Evolutionary conservation across 2,329 filamentous ascomycete species (phyloP), one percentile per base, ranked within the genome.

Genomic region (Venturia effusa): DNA sequence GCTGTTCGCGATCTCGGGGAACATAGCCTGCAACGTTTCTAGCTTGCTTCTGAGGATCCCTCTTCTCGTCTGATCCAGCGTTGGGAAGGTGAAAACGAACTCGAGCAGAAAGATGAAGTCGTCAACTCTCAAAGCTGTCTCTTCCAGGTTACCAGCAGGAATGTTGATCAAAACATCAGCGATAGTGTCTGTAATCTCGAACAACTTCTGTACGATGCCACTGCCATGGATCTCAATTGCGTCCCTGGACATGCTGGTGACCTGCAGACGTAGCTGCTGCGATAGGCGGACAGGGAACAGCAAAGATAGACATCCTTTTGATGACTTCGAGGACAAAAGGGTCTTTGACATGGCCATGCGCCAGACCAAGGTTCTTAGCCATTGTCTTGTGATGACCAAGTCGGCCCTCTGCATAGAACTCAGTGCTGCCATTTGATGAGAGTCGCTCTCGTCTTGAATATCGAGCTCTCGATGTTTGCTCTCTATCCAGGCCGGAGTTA

Each of bases 131-230:
- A 77, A 74, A 5, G 75, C 73, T 1, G 78, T 78, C 37, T 81
- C 80, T 45, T 79, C 75, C 24, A 41, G 24, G n/a, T 39, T 57
- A 4, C 78, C 70, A 0, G 77, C 76, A 0, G 80, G 79, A 17
- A 84, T 73, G 55, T 81, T 80, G 27, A 84, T 76, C 1, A 81
- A 72, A 17, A 85, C 83, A 67, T 85, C 83, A 10, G 82, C 81
- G 57, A 85, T 81, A 1, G 82, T 84, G 69, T 82, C 83, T 0
- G 82, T 81, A 66, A 85, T 83, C 68, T 85, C 83, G 64, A 85
- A 83, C 4, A 85, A 74, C 69, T 85, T 85, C 66, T 83, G 79
- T 62, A 84, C 74, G 63, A 85, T 82, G 27, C 80, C 80, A 43
- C 77, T 81, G 8, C 83, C 83, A 67, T 85, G 82, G 4, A 82